Conservation (phyloP, 164 flowering plant species). For the Houttuynia cordata region DNA sequence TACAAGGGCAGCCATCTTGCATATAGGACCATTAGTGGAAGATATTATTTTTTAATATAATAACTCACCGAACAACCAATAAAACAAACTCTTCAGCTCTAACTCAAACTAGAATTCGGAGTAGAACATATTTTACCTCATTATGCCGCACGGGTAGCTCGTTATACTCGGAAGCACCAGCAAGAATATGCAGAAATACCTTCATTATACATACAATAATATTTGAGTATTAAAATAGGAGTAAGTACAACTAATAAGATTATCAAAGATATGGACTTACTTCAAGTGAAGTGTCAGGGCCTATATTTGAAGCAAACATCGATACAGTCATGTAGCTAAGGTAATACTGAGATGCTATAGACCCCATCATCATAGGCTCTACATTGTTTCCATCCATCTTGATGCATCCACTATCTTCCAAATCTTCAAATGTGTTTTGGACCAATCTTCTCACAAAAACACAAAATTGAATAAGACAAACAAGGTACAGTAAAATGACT, state of each 20-base stretch:
- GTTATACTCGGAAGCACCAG: constrained; percentile 90
- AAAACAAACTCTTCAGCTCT: background rate
- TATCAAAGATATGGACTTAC: constrained; percentile 26
- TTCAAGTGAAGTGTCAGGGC: constrained; percentile 82
- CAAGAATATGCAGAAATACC: constrained; percentile 78
- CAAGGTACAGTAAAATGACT: too few species aligned
- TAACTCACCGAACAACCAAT: background rate
- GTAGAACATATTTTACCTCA: constrained; percentile 44
- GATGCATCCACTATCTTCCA: constrained; percentile 94
- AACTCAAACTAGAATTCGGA: background rate
- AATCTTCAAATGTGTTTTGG: constrained; percentile 81
- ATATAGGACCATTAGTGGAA: too few species aligned
- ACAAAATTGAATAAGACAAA: background rate
- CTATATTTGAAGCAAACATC: constrained; percentile 93
- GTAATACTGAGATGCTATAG: constrained; percentile 94
- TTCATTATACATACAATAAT: constrained; percentile 11
- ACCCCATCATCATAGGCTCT: constrained; percentile 76
- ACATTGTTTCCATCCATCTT: constrained; percentile 68
- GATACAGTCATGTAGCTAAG: constrained; percentile 88
- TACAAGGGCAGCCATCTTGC: too few species aligned
- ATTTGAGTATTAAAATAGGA: too few species aligned
- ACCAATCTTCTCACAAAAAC: constrained; percentile 48
- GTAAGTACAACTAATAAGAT: background rate
- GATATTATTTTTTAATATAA: too few species aligned
- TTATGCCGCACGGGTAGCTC: constrained; percentile 99